These are phyloP conservation scores for Chenopodium berlandieri DNA, from an alignment of 148 eudicot species.

Conservation along the genomic window DNA sequence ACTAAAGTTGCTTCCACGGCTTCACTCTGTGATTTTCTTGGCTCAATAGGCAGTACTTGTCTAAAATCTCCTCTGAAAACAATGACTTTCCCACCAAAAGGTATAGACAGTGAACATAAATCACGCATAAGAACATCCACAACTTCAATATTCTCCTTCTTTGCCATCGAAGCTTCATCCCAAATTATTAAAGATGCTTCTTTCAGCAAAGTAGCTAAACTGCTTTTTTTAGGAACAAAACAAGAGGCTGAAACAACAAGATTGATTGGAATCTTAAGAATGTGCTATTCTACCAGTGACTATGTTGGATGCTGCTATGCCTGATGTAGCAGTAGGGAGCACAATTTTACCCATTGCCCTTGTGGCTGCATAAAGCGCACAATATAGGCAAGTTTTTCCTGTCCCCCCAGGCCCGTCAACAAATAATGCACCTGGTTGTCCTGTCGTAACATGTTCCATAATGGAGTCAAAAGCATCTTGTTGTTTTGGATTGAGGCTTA, in stretches of 20 bases:
- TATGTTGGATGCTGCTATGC: background rate
- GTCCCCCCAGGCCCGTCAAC: constrained; percentile 9
- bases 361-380: constrained; percentile 1
- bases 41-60: too few species aligned
- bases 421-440: background rate
- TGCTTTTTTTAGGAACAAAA: background rate
- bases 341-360: too few species aligned
- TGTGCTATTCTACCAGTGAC: background rate
- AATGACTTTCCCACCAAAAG: constrained; percentile 5
- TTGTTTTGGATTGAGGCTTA: background rate
- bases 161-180: background rate
- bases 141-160: background rate
- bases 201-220: background rate
- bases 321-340: too few species aligned
- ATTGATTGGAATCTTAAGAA: background rate
- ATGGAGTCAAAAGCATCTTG: background rate
- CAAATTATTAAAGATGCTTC: background rate
- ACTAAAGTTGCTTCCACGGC: constrained; percentile 5
- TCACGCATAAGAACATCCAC: background rate
- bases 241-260: background rate
- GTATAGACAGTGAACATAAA: too few species aligned
- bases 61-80: too few species aligned
- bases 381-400: constrained; percentile 3
- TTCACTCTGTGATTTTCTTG: background rate
- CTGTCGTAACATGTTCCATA: background rate